Evolutionary conservation across 2,329 filamentous ascomycete genomes (phyloP).

Genomic region (Fusarium neocosmosporiellum): DNA sequence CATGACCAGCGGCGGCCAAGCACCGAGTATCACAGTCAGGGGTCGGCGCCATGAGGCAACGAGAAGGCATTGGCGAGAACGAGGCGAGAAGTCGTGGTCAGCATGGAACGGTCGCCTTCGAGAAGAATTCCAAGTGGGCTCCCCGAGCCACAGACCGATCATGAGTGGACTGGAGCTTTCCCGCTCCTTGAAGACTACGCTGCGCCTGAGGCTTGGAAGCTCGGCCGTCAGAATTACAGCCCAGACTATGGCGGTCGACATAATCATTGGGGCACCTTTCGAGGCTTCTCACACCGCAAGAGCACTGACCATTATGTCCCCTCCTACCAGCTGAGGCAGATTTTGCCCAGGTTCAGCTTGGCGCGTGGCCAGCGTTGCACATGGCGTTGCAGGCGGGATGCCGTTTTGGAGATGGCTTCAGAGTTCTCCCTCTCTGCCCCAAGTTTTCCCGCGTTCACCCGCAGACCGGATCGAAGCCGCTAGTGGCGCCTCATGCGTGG

Average conservation of each 20-base stretch:
- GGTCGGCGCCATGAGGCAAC: slow-evolving; percentile 2
- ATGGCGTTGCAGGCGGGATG: slow-evolving; percentile 25
- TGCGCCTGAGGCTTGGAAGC: slow-evolving; percentile 31
- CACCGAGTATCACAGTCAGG: not conserved
- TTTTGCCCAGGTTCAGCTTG: not conserved
- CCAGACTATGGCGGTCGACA: slow-evolving; percentile 14
- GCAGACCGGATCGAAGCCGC: slow-evolving; percentile 35
- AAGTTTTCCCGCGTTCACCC: slow-evolving; percentile 39
- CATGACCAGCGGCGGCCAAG: slow-evolving; percentile 28
- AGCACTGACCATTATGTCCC: not conserved
- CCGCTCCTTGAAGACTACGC: slow-evolving; percentile 12
- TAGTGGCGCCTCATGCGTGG: slow-evolving; percentile 39
- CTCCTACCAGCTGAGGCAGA: not conserved
- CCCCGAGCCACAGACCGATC: slow-evolving; percentile 14
- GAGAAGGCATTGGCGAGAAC: slow-evolving; percentile 13
- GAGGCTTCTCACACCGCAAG: not conserved
- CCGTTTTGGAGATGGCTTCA: slow-evolving; percentile 30
- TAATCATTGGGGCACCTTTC: slow-evolving; percentile 15
- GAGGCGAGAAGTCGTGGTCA: slow-evolving; percentile 12
- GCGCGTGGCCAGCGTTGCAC: slow-evolving; percentile 18
- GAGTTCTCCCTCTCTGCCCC: slow-evolving; percentile 13
- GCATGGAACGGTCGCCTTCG: slow-evolving; percentile 36
- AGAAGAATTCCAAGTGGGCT: slow-evolving; percentile 43
- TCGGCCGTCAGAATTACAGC: slow-evolving; percentile 24
- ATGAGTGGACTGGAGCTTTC: slow-evolving; percentile 22